phyloP scores from a whole-genome alignment of 1,284 basidiomycete genomes.

The Ustilago lituana region DNA sequence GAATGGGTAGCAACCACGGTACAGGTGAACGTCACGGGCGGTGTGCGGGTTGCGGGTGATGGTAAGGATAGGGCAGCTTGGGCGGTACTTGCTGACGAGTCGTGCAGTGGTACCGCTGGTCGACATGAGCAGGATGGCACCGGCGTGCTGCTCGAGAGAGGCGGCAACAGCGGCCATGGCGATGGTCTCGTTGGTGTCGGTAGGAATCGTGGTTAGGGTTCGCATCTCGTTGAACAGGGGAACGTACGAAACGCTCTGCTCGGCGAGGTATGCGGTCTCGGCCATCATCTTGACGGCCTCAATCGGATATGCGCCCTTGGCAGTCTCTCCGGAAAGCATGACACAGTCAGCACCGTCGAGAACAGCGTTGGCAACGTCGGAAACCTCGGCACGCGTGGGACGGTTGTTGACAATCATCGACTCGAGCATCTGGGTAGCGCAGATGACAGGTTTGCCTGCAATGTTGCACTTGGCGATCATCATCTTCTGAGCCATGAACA shows the following conservation, averaged over 20 bases:
- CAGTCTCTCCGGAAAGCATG: conserved; percentile 67
- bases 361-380: conserved; percentile 67
- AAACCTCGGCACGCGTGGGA: conserved; percentile 66
- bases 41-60: conserved; percentile 97
- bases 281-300: conserved; percentile 70
- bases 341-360: conserved; percentile 67
- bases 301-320: conserved; percentile 66
- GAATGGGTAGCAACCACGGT: conserved; percentile 97
- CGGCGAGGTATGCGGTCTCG: conserved; percentile 66
- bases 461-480: conserved; percentile 68
- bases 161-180: conserved; percentile 66
- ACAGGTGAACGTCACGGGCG: conserved; percentile 93
- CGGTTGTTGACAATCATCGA: conserved; percentile 70
- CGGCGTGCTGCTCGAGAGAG: conserved; percentile 65
- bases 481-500: conserved; percentile 68
- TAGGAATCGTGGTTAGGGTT: conserved; percentile 59
- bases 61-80: conserved; percentile 85
- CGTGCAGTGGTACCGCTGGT: conserved; percentile 93
- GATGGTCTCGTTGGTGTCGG: conserved; percentile 66
- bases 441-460: conserved; percentile 84
- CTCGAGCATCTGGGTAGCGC: conserved; percentile 99
- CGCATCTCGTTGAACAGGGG: conserved; percentile 71
- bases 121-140: conserved; percentile 87
- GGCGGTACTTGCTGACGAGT: conserved; percentile 95
- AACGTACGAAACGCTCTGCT: conserved; percentile 65